Conservation (phyloP, 176 grass and related monocot species). For the Aegilops umbellulata region DNA sequence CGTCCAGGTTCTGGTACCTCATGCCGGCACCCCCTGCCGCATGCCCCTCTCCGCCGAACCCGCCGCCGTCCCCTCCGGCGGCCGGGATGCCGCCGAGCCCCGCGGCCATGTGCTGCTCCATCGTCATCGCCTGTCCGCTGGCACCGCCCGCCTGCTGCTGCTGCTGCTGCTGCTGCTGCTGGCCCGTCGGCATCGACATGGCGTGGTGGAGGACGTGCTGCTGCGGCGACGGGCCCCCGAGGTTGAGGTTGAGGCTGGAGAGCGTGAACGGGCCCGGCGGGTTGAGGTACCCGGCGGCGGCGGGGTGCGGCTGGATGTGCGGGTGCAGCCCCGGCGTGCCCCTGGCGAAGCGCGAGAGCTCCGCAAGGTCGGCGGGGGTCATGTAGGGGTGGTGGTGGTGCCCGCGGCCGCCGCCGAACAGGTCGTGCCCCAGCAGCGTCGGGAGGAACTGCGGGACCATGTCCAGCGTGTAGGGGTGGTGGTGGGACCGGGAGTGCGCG, state of each 20-base stretch:
- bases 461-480: slow-evolving; percentile 57
- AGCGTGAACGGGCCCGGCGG: slow-evolving; percentile 41
- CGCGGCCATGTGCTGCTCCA: slow-evolving; percentile 25
- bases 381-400: slow-evolving; percentile 41
- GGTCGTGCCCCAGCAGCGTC: slow-evolving; percentile 37
- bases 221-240: slow-evolving; percentile 17
- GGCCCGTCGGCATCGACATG: slow-evolving; percentile 43
- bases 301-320: slow-evolving; percentile 63
- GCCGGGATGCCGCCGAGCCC: slow-evolving; percentile 10
- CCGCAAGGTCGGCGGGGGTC: slow-evolving; percentile 39
- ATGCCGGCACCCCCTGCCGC: neutral
- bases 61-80: slow-evolving; percentile 8
- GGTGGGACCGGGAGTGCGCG: slow-evolving; percentile 42
- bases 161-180: neutral
- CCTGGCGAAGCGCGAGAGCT: slow-evolving; percentile 59
- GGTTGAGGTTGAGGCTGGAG: slow-evolving; percentile 62
- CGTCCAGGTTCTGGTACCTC: slow-evolving; percentile 65
- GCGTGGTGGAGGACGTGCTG: slow-evolving; percentile 2
- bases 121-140: neutral
- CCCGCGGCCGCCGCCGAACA: slow-evolving; percentile 28
- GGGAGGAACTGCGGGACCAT: slow-evolving; percentile 47
- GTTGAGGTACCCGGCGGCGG: slow-evolving; percentile 27
- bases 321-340: slow-evolving; percentile 55
- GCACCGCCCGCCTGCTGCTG: neutral
- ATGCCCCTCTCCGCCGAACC: slow-evolving; percentile 23